Percentiles rank a stretch among this genome's conserved stretches.
Evolutionary conservation across 2,329 filamentous ascomycete genomes (phyloP).

Genomic region (Dothistroma septosporum): DNA sequence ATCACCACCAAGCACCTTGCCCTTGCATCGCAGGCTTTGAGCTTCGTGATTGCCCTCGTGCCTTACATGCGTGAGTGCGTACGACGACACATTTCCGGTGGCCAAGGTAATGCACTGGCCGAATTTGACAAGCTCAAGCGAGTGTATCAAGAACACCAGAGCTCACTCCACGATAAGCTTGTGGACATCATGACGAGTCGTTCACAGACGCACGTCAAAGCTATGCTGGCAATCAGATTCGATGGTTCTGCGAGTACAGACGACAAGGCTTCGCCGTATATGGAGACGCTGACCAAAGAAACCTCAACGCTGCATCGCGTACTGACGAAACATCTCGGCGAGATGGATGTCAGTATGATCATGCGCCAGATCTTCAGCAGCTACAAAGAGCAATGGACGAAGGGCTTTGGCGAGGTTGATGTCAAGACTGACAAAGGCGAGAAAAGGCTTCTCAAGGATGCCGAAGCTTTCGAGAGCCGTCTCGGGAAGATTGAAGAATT

Average conservation of each 20-base stretch:
- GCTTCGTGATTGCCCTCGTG: conserved; percentile 80
- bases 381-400: conserved; percentile 75
- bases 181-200: conserved; percentile 87
- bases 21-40: conserved; percentile 80
- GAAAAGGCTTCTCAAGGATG: conserved; percentile 74
- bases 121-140: conserved; percentile 87
- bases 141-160: conserved; percentile 82
- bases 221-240: conserved; percentile 73
- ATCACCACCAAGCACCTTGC: conserved; percentile 95
- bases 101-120: conserved; percentile 55
- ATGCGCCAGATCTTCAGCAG: conserved; percentile 80
- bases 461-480: conserved; percentile 66
- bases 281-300: conserved; percentile 83
- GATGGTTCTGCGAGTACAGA: conserved; percentile 46
- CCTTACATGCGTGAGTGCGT: conserved; percentile 90
- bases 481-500: conserved; percentile 77
- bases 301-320: conserved; percentile 81
- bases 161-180: conserved; percentile 85
- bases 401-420: conserved; percentile 61
- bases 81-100: conserved; percentile 61
- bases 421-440: conserved; percentile 65
- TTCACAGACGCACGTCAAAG: conserved; percentile 67
- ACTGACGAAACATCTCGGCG: conserved; percentile 74
- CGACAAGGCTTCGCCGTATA: conserved; percentile 58
- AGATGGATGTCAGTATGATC: conserved; percentile 72